Conservation (phyloP, 306 rosid genomes). For the Pyrus betulifolia region DNA sequence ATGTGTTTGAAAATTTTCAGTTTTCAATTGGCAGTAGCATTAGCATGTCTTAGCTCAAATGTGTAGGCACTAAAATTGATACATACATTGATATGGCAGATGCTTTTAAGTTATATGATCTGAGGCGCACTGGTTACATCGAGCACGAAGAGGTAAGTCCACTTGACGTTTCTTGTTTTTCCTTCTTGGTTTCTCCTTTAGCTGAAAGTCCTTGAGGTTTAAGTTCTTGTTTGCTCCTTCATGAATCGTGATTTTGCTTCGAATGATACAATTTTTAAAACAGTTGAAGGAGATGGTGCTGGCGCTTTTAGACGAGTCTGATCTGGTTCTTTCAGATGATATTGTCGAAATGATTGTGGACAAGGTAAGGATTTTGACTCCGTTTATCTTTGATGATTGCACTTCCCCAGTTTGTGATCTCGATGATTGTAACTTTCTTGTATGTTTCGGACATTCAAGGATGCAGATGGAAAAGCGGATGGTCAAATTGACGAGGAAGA, state of each 20-base stretch:
- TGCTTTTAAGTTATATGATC: constrained; percentile 55
- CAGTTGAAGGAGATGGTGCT: constrained; percentile 62
- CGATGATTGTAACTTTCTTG: background rate
- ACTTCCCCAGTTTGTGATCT: background rate
- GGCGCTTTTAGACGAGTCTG: constrained; percentile 51
- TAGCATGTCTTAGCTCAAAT: background rate
- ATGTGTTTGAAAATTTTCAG: background rate
- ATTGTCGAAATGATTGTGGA: constrained; percentile 36
- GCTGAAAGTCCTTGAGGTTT: background rate
- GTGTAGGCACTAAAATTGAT: background rate
- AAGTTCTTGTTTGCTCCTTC: background rate
- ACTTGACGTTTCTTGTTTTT: background rate
- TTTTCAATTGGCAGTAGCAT: background rate
- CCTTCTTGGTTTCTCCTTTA: background rate
- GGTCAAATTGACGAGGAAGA: constrained; percentile 39
- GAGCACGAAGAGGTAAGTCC: constrained; percentile 35
- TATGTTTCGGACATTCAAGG: background rate
- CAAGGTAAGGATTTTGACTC: constrained; percentile 25
- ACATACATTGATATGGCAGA: constrained; percentile 20
- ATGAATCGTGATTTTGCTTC: background rate
- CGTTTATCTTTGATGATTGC: background rate
- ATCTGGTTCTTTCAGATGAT: constrained; percentile 37
- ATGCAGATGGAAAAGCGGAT: constrained; percentile 1
- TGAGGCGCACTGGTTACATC: constrained; percentile 46
- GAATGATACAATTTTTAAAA: background rate